Evolutionary conservation across 805 yeast species (phyloP), one percentile per base, ranked within the genome.

Genomic region (Lipomyces yamadae): DNA sequence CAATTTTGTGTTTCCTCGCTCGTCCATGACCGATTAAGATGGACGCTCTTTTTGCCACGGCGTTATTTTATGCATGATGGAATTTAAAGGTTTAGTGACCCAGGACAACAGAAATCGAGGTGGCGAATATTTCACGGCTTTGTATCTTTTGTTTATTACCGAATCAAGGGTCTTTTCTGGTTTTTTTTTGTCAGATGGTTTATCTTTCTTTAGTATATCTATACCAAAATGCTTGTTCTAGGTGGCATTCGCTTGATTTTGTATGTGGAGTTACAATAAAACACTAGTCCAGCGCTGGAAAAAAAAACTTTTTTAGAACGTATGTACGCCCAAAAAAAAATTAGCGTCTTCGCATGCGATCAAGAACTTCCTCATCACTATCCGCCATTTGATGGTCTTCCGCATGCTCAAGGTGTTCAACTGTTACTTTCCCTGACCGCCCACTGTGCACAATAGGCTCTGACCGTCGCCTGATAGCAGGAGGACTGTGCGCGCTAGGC

Each of bases 381-480:
- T 63, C 70, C 4, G 30, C 39, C 35, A 52, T 56, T 6, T 60
- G 65, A 2, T 52, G 58, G 30, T 67, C 67, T 2, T 65, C 66
- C 5, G 56, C 65, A 34, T 67, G 57, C 61, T 67, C 70, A 1
- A 67, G 60, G 54, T 67, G 70, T 33, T 58, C 65, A 2, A 67
- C 67, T 6, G 45, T 54, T 13, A 56, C 64, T 50, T 63, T 67
- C 10, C 58, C 67, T 2, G 60, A 48, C 50, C 56, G 48, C 8
- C 48, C 24, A 52, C 18, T 57, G 53, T 24, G 61, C 65, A 48
- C 65, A 33, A 39, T 62, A 45, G 18, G 45, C 50, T 30, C 50
- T 42, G 3, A 4, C 35, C 13, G 52, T 35, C 30, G 57, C 15
- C 13, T 57, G 24, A 13, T 18, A 15, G 48, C 39, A 39, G 15